Conservation (phyloP, 257 asterid genomes). For the Solanum boliviense region DNA sequence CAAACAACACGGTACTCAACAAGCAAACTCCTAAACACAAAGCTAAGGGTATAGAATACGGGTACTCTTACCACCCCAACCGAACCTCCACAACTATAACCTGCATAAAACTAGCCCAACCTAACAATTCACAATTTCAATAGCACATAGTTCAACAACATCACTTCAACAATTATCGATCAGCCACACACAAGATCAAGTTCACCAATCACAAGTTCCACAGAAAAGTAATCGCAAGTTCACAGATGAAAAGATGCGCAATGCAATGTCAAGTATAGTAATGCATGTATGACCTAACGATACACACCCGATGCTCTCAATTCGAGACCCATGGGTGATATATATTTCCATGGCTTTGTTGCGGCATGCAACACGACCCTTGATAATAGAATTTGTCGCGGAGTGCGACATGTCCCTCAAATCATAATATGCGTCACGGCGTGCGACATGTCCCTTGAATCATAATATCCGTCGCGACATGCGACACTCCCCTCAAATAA, state of each 20-base stretch:
- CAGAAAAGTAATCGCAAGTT: background rate
- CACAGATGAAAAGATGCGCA: background rate
- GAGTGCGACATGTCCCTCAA: background rate
- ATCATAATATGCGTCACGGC: background rate
- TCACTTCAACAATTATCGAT: background rate
- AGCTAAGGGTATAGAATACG: background rate
- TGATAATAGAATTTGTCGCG: background rate
- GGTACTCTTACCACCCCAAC: background rate
- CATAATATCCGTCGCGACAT: background rate
- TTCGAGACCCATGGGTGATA: background rate
- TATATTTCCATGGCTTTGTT: background rate
- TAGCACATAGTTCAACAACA: background rate
- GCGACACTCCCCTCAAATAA: background rate
- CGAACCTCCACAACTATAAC: background rate
- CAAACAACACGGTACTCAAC: background rate
- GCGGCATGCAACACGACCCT: background rate
- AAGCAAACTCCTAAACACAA: background rate
- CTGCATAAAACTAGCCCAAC: background rate
- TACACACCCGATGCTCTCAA: background rate
- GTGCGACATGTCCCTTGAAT: background rate
- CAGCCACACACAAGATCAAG: background rate
- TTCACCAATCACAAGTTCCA: background rate
- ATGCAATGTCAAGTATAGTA: no score
- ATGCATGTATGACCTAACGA: background rate
- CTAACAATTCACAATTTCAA: background rate